Evolutionary conservation across 1,284 basidiomycete species (phyloP).

Genomic region (Trichosporon faecale): DNA sequence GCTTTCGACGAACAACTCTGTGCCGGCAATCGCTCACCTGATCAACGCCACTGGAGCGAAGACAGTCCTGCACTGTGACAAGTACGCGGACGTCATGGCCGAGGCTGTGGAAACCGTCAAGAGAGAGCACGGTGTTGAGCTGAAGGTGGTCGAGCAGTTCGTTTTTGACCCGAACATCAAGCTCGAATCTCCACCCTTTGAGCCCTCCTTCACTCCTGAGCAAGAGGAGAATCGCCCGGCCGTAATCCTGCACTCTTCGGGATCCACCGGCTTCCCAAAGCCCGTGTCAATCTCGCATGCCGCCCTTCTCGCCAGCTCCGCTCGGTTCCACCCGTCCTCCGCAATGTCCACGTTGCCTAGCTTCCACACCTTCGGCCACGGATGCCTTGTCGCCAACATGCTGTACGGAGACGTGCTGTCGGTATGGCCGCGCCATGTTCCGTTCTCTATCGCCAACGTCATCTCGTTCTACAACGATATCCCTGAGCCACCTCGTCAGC

Average conservation of each 20-base stretch:
- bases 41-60: conserved; percentile 54
- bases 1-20: conserved; percentile 60
- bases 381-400: conserved; percentile 44
- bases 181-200: conserved; percentile 33
- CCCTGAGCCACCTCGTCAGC: conserved; percentile 41
- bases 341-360: conserved; percentile 55
- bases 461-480: conserved; percentile 37
- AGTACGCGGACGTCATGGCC: background rate
- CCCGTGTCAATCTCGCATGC: conserved; percentile 42
- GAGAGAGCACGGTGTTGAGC: background rate
- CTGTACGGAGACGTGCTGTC: conserved; percentile 54
- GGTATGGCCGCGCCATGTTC: conserved; percentile 58
- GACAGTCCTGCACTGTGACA: background rate
- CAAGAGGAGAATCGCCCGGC: conserved; percentile 55
- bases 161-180: background rate
- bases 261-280: conserved; percentile 57
- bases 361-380: conserved; percentile 55
- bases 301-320: conserved; percentile 39
- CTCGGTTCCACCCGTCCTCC: conserved; percentile 27
- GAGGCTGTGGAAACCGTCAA: background rate
- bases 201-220: conserved; percentile 52
- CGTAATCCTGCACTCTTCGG: conserved; percentile 61
- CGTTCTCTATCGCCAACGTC: conserved; percentile 57
- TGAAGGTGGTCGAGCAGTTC: background rate
- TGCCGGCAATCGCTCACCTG: conserved; percentile 59